These are phyloP conservation scores for Coprinopsis cinerea DNA, from an alignment of 768 basidiomycete species.

Conservation along the genomic window DNA sequence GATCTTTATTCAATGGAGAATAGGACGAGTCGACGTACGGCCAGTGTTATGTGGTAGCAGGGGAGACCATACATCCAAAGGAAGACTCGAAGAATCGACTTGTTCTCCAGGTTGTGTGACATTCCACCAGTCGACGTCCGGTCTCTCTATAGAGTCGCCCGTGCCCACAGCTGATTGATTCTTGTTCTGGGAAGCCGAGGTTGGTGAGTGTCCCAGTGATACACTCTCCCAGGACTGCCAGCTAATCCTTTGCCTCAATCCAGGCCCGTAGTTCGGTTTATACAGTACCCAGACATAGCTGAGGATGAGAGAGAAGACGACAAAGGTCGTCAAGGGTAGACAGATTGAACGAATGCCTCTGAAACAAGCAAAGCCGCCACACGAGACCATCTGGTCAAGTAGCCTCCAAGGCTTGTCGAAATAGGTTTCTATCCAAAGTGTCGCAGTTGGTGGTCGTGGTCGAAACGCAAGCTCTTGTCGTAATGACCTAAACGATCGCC, in stretches of 20 bases:
- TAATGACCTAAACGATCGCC: neutral
- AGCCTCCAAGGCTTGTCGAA: slow-evolving; percentile 10
- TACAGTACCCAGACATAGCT: slow-evolving; percentile 77
- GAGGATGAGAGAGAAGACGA: slow-evolving; percentile 68
- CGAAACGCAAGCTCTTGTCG: no score
- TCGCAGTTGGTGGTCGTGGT: neutral
- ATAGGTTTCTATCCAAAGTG: no score
- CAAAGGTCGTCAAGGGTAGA: slow-evolving; percentile 51
- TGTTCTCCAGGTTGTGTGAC: slow-evolving; percentile 35
- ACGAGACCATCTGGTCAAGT: slow-evolving; percentile 29
- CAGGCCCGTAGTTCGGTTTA: slow-evolving; percentile 71
- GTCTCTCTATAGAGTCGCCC: slow-evolving; percentile 5
- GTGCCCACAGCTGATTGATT: slow-evolving; percentile 11
- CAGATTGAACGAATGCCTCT: slow-evolving; percentile 51
- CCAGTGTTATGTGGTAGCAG: slow-evolving; percentile 73
- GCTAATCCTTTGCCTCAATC: slow-evolving; percentile 64
- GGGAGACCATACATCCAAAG: slow-evolving; percentile 77
- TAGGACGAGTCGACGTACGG: slow-evolving; percentile 36
- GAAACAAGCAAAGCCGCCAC: slow-evolving; percentile 35
- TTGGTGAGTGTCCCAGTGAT: slow-evolving; percentile 19
- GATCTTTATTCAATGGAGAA: neutral
- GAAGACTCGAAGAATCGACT: slow-evolving; percentile 62
- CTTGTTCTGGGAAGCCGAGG: slow-evolving; percentile 12
- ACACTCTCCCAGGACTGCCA: slow-evolving; percentile 88
- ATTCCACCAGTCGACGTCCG: slow-evolving; percentile 67